Conservation (phyloP, 2,329 filamentous ascomycete genomes). For the Aureobasidium musti region DNA sequence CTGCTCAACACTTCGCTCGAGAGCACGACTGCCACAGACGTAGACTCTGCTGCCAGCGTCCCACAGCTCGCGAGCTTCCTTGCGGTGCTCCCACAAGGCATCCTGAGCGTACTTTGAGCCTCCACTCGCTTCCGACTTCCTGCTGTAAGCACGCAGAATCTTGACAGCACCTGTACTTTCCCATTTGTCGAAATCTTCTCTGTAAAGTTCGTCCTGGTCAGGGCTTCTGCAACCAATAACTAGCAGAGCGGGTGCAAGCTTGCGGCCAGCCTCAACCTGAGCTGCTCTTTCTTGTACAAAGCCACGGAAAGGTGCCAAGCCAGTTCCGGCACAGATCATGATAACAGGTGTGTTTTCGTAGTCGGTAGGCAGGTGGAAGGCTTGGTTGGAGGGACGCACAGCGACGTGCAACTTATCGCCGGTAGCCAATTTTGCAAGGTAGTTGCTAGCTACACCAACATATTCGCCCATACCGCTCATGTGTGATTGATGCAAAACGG, state of each 20-base stretch:
- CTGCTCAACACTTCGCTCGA: constrained; percentile 51
- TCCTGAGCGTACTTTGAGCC: constrained; percentile 59
- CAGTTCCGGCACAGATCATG: constrained; percentile 98
- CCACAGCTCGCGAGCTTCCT: constrained; percentile 51
- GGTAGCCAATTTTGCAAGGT: constrained; percentile 45
- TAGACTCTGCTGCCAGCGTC: constrained; percentile 59
- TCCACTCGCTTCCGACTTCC: constrained; percentile 43
- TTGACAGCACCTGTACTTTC: constrained; percentile 61
- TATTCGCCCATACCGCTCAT: constrained; percentile 39
- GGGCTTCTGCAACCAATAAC: constrained; percentile 65
- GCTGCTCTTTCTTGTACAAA: constrained; percentile 86
- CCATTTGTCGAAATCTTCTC: constrained; percentile 62
- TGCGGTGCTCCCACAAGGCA: constrained; percentile 51
- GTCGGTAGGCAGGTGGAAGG: constrained; percentile 50
- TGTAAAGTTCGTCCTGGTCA: constrained; percentile 61
- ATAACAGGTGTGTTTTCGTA: constrained; percentile 57
- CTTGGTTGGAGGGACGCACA: constrained; percentile 45
- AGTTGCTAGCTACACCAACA: constrained; percentile 49
- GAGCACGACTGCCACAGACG: constrained; percentile 61
- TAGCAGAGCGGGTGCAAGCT: constrained; percentile 57
- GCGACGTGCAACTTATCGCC: constrained; percentile 49
- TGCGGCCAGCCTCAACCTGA: constrained; percentile 51
- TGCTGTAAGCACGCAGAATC: constrained; percentile 63
- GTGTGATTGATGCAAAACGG: constrained; percentile 48
- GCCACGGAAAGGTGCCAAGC: constrained; percentile 96